These are phyloP conservation scores for Alternaria ethzedia DNA, from an alignment of 2,329 filamentous ascomycete genomes.

Conservation along the genomic window DNA sequence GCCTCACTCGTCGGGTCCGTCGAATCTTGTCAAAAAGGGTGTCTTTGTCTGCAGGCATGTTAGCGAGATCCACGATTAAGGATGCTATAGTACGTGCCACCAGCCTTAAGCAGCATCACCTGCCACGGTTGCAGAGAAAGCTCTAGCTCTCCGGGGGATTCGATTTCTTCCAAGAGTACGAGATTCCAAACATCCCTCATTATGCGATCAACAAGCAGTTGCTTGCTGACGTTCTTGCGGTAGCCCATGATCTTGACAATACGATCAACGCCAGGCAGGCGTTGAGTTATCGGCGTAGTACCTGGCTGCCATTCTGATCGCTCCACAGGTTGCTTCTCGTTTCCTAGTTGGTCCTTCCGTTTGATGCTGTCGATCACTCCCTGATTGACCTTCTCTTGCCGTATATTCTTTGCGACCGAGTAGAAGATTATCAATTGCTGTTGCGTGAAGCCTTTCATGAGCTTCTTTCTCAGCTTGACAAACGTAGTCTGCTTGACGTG, in stretches of 20 bases:
- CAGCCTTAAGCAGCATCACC: conserved; percentile 35
- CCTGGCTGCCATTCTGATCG: conserved; percentile 45
- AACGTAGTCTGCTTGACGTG: conserved; percentile 38
- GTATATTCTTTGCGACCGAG: conserved; percentile 31
- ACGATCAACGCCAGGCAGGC: conserved; percentile 32
- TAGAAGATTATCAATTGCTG: conserved; percentile 42
- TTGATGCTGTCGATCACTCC: conserved; percentile 26
- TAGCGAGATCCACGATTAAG: background rate
- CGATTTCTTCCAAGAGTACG: conserved; percentile 44
- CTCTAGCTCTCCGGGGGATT: conserved; percentile 45
- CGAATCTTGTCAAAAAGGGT: conserved; percentile 38
- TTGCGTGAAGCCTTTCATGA: conserved; percentile 37
- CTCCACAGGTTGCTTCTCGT: conserved; percentile 19
- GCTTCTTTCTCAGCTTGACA: conserved; percentile 27
- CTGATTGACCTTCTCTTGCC: conserved; percentile 18
- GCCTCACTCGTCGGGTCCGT: conserved; percentile 33
- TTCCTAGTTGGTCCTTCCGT: conserved; percentile 11
- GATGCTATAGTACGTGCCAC: conserved; percentile 19
- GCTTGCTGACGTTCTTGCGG: conserved; percentile 32
- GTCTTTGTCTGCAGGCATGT: conserved; percentile 20
- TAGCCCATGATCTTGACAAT: conserved; percentile 8
- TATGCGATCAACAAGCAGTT: conserved; percentile 42
- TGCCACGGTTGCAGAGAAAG: conserved; percentile 44
- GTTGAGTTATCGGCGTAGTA: conserved; percentile 28
- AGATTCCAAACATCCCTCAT: conserved; percentile 43